phyloP scores from a whole-genome alignment of 495 filamentous ascomycete genomes.

The Geopyxis carbonaria region DNA sequence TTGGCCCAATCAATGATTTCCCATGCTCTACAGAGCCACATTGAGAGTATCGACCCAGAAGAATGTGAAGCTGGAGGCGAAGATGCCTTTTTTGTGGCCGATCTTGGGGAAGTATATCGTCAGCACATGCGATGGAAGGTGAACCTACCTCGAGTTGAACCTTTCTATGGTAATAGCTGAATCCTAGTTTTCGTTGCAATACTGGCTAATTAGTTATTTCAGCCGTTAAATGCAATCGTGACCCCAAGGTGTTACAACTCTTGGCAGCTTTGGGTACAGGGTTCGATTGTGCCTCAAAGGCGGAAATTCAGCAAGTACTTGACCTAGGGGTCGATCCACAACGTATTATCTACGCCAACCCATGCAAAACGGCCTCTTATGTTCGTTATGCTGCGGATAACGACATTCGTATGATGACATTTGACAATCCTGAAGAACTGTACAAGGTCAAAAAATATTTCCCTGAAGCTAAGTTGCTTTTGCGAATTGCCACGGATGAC shows the following conservation, averaged over 20 bases:
- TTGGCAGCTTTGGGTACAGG: constrained; percentile 77
- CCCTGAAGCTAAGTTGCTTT: constrained; percentile 74
- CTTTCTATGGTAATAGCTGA: constrained; percentile 62
- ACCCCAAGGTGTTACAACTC: constrained; percentile 72
- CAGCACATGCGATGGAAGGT: constrained; percentile 97
- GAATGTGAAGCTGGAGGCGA: constrained; percentile 76
- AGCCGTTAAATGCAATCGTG: constrained; percentile 98
- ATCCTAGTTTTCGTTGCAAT: background rate
- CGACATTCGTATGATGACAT: constrained; percentile 95
- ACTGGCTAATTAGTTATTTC: constrained; percentile 20
- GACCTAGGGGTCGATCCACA: constrained; percentile 68
- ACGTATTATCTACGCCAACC: constrained; percentile 96
- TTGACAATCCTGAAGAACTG: constrained; percentile 94
- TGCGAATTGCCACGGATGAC: constrained; percentile 92
- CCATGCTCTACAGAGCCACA: constrained; percentile 61
- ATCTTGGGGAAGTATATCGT: constrained; percentile 95
- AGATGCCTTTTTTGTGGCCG: constrained; percentile 94
- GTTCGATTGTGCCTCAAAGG: constrained; percentile 96
- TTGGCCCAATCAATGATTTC: constrained; percentile 41
- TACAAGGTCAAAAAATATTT: constrained; percentile 89
- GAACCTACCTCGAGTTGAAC: constrained; percentile 81
- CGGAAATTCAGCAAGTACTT: constrained; percentile 83
- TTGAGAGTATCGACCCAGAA: constrained; percentile 67
- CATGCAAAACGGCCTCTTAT: constrained; percentile 98
- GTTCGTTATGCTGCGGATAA: constrained; percentile 67